Base-by-base conservation (phyloP, 345 rosid genomes). In the Melaleuca alternifolia region DNA sequence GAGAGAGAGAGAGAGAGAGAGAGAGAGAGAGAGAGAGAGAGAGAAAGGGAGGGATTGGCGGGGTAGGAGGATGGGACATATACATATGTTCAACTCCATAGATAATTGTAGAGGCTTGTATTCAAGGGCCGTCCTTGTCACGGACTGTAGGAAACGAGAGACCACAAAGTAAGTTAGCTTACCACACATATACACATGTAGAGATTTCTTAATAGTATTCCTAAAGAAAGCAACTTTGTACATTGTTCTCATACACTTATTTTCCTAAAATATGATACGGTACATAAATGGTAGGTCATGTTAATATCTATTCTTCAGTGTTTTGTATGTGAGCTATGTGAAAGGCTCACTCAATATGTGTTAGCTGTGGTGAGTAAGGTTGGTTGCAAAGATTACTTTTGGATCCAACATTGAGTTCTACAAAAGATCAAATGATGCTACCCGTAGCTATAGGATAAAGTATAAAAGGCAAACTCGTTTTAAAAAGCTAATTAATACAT, bases 321-420 rank as follows among this genome's bases (percentile, higher is more conserved):
- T 56, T n/a, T 23, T 10, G 0, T 23, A 23, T 56, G 0, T 56
- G n/a, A 23, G 59, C 59, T 54, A 4, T 5, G n/a, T 54, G n/a
- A 23, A 54, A 54, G 61, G 61, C 61, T 3, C n/a, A 4, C n/a
- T 54, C n/a, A 9, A 54, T 5, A 4, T 9, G 61, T n/a, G 6
- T 10, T 9, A 12, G n/a, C 61, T 54, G 21, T 0, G 61, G 2
- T 2, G 6, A 54, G 0, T 54, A 9, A 56, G 13, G 62, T 11
- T 59, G 33, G 7, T 59, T 26, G 2, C 8, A 5, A 5, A 0
- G 65, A 1, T 0, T 26, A 26, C 16, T 56, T 24, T 24, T 24
- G 65, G 26, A 26, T 57, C 16, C 16, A 6, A 26, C 8, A 2
- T 59, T 6, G n/a, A 33, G 14, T 59, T 56, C 2, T 12, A 23